A percentile compares a stretch with the other conserved stretches of the same genome.
These are phyloP conservation scores for Candida mesenterica DNA, from an alignment of 1,139 yeast genomes.

Conservation along the genomic window DNA sequence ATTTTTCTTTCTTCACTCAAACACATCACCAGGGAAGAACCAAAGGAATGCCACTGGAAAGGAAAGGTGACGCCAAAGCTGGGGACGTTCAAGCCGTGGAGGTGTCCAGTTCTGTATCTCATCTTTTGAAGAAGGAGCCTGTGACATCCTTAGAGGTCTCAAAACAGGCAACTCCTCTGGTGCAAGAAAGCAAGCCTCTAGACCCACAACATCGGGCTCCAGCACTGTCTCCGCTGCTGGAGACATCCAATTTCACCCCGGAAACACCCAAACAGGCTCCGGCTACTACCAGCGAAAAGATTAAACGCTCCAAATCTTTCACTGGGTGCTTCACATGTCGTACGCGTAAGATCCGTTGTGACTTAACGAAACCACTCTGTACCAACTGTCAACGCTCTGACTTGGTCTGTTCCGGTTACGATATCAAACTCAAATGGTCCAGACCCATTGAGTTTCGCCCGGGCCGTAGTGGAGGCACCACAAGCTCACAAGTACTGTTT, in stretches of 20 bases:
- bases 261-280: neutral
- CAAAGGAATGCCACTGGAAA: too few relatives aligned
- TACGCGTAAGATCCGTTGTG: conserved; percentile 49
- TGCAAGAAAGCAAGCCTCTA: too few relatives aligned
- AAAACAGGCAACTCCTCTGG: too few relatives aligned
- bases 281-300: conserved; percentile 1
- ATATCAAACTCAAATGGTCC: conserved; percentile 78
- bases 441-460: conserved; percentile 47
- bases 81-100: neutral
- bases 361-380: conserved; percentile 43
- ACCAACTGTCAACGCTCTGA: conserved; percentile 45
- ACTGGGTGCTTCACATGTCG: conserved; percentile 55
- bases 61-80: neutral
- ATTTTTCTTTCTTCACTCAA: too few relatives aligned
- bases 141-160: too few relatives aligned
- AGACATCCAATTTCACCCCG: too few relatives aligned
- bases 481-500: conserved; percentile 28
- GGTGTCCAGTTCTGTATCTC: too few relatives aligned
- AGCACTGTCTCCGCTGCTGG: too few relatives aligned
- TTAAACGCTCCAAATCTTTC: conserved; percentile 39
- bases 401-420: conserved; percentile 76
- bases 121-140: too few relatives aligned
- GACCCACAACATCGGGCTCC: too few relatives aligned
- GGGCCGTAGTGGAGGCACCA: conserved; percentile 26
- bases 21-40: too few relatives aligned